Evolutionary conservation across 2,329 filamentous ascomycete genomes (phyloP).

Genomic region (Dryadomyces quercus-mongolicae): DNA sequence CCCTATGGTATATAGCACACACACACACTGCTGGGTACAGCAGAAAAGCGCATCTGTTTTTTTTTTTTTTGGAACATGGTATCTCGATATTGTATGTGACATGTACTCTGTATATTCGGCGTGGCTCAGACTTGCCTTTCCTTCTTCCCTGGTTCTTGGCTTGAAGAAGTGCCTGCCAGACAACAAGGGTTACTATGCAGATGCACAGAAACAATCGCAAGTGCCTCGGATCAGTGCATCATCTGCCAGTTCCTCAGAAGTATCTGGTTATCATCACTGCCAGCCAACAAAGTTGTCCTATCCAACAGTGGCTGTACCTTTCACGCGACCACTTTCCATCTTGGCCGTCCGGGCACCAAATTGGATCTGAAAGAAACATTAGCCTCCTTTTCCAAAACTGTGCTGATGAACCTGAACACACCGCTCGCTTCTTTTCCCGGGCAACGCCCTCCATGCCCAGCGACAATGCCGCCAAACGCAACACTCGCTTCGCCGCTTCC

Average conservation of each 20-base stretch:
- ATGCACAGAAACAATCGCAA: constrained; percentile 34
- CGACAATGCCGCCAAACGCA: constrained; percentile 64
- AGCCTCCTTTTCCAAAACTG: no score
- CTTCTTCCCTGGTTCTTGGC: constrained; percentile 19
- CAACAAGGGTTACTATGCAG: constrained; percentile 31
- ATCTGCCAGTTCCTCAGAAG: constrained; percentile 45
- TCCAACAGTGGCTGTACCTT: constrained; percentile 53
- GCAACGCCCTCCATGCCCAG: constrained; percentile 63
- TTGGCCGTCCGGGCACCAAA: constrained; percentile 75
- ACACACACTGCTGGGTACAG: no score
- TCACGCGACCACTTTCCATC: constrained; percentile 59
- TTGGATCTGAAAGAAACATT: constrained; percentile 46
- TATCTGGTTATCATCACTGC: constrained; percentile 67
- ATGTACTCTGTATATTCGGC: not conserved
- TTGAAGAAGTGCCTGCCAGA: constrained; percentile 14
- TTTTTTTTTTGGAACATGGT: no score
- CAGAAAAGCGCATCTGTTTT: not conserved
- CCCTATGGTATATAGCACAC: no score
- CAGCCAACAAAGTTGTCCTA: constrained; percentile 14
- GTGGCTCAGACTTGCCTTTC: constrained; percentile 27
- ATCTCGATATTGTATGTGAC: not conserved
- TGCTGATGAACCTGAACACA: constrained; percentile 33
- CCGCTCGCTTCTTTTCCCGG: constrained; percentile 84
- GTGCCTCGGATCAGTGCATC: constrained; percentile 9
- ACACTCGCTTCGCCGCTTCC: constrained; percentile 69